phyloP scores from a whole-genome alignment of 2,329 filamentous ascomycete species.

The Harringtonia aguacate region DNA sequence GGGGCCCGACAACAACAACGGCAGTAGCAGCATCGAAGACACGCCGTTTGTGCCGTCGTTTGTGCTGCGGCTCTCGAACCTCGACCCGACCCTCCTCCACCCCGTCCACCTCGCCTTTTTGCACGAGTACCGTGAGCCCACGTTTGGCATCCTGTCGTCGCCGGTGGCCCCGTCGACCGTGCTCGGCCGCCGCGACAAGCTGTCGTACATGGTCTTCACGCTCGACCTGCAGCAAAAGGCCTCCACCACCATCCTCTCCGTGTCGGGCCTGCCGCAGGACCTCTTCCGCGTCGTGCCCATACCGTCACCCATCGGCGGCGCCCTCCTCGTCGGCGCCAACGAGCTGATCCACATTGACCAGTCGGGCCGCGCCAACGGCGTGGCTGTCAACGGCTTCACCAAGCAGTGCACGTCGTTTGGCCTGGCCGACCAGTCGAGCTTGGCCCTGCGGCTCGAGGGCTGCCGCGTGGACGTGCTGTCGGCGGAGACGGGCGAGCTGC shows the following conservation, averaged over 20 bases:
- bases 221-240: conserved; percentile 87
- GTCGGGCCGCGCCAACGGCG: conserved; percentile 83
- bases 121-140: conserved; percentile 94
- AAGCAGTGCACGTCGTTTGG: conserved; percentile 73
- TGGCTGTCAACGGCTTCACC: conserved; percentile 86
- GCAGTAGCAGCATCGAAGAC: conserved; percentile 41
- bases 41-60: conserved; percentile 86
- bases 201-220: conserved; percentile 91
- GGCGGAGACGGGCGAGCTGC: conserved; percentile 66
- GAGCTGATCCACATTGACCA: conserved; percentile 94
- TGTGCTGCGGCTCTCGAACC: conserved; percentile 76
- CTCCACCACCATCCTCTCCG: conserved; percentile 84
- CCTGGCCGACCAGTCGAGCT: conserved; percentile 74
- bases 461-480: conserved; percentile 69
- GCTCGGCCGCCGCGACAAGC: conserved; percentile 72
- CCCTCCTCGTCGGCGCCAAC: conserved; percentile 76
- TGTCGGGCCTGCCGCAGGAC: conserved; percentile 77
- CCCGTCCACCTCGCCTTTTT: conserved; percentile 88
- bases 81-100: conserved; percentile 80
- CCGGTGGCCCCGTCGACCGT: conserved; percentile 62
- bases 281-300: conserved; percentile 73
- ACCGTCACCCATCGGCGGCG: conserved; percentile 78
- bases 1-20: too few species aligned
- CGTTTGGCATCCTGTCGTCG: conserved; percentile 87
- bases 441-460: conserved; percentile 71